Conservation (phyloP, 345 rosid genomes). For the Excoecaria cochinchinensis region DNA sequence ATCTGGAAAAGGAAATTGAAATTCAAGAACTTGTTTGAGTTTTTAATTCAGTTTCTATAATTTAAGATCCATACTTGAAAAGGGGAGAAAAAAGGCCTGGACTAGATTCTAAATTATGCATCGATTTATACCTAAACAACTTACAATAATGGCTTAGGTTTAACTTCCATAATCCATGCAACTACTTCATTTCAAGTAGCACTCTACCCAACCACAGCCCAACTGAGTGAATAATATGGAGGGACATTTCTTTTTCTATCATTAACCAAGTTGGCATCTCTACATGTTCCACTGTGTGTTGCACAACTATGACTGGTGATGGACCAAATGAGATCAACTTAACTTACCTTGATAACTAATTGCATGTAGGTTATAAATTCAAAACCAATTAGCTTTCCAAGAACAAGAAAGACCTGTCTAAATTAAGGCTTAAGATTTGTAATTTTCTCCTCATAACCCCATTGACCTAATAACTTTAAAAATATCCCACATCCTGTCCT, state of each 20-base stretch:
- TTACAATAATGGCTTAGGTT: too few species aligned
- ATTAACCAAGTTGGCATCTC: too few species aligned
- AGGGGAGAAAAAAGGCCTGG: not conserved
- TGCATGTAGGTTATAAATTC: not conserved
- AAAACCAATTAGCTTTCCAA: not conserved
- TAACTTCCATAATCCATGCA: too few species aligned
- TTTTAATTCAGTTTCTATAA: not conserved
- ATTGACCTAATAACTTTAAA: not conserved
- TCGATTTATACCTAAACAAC: not conserved
- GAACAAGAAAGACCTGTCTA: not conserved
- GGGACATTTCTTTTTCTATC: too few species aligned
- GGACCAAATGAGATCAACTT: not conserved
- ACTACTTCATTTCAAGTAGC: too few species aligned
- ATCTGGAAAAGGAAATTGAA: not conserved
- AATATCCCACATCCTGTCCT: conserved; percentile 13
- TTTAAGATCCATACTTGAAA: too few species aligned
- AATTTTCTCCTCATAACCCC: not conserved
- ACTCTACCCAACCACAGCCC: too few species aligned
- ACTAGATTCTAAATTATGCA: not conserved
- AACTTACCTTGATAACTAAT: not conserved
- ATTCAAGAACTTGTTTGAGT: not conserved
- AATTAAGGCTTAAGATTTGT: not conserved
- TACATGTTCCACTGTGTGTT: too few species aligned
- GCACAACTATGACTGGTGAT: too few species aligned
- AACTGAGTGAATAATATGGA: too few species aligned